Percentiles rank a stretch among this genome's conserved stretches.
Conservation (phyloP, 2,329 filamentous ascomycete genomes). For the Fusarium temperatum region DNA sequence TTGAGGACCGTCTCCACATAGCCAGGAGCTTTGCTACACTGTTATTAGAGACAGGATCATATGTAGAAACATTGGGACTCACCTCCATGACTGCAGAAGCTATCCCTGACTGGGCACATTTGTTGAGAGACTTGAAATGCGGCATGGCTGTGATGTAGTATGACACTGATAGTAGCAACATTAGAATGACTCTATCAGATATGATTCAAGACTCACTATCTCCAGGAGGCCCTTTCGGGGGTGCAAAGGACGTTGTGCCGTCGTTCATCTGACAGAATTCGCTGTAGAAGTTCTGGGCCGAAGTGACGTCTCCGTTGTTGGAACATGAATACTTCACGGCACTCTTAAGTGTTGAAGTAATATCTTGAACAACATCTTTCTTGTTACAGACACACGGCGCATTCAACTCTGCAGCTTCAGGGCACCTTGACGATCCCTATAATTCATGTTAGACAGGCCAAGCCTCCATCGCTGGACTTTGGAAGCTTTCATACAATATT, state of each 20-base stretch:
- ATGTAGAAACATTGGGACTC: conserved; percentile 16
- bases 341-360: conserved; percentile 55
- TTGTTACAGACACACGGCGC: conserved; percentile 64
- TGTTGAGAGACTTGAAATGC: conserved; percentile 54
- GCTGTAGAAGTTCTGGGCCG: conserved; percentile 59
- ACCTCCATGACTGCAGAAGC: conserved; percentile 54
- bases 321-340: conserved; percentile 56
- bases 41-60: background rate
- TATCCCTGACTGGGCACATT: conserved; percentile 57
- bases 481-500: conserved; percentile 33
- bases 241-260: conserved; percentile 60
- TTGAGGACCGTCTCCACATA: conserved; percentile 57
- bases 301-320: conserved; percentile 56
- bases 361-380: conserved; percentile 55
- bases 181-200: background rate
- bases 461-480: background rate
- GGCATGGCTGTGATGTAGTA: conserved; percentile 64
- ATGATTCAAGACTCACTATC: conserved; percentile 52
- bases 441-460: background rate
- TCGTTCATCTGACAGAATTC: conserved; percentile 62
- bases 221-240: conserved; percentile 57
- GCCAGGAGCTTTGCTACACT: conserved; percentile 44
- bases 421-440: conserved; percentile 45
- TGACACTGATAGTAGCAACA: conserved; percentile 50
- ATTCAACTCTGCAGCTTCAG: conserved; percentile 51